Conservation (phyloP, 495 filamentous ascomycete species). For the Tuber microsphaerosporum region DNA sequence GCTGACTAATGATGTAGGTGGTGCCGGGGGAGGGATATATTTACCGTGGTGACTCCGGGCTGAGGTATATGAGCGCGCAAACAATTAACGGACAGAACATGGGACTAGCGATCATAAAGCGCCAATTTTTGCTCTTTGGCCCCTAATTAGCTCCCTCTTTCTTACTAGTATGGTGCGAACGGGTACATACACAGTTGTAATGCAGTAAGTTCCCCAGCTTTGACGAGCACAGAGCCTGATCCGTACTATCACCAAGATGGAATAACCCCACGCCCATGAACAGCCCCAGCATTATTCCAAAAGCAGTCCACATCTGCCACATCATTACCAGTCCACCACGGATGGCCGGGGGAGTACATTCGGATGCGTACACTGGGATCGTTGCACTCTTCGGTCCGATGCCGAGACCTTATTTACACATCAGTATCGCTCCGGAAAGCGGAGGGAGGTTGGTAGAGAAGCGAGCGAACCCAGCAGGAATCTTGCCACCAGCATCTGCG, state of each 20-base stretch:
- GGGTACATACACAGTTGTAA: slow-evolving; percentile 40
- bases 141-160: slow-evolving; percentile 44
- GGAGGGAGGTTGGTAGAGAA: slow-evolving; percentile 53
- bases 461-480: slow-evolving; percentile 45
- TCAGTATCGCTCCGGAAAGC: slow-evolving; percentile 53
- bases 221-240: slow-evolving; percentile 29
- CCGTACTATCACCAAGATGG: slow-evolving; percentile 50
- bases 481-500: slow-evolving; percentile 48
- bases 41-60: slow-evolving; percentile 60
- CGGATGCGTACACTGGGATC: slow-evolving; percentile 70
- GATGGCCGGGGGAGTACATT: slow-evolving; percentile 61
- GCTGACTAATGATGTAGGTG: slow-evolving; percentile 48
- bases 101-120: slow-evolving; percentile 75
- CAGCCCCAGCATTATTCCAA: slow-evolving; percentile 71
- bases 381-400: slow-evolving; percentile 77
- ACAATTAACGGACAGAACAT: slow-evolving; percentile 66
- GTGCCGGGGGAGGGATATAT: slow-evolving; percentile 17
- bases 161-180: background rate
- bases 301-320: slow-evolving; percentile 83
- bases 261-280: slow-evolving; percentile 63
- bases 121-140: slow-evolving; percentile 60
- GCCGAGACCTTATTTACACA: slow-evolving; percentile 53
- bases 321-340: slow-evolving; percentile 69
- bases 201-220: background rate
- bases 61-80: slow-evolving; percentile 59